A percentile compares a stretch with the other conserved stretches of the same genome.
Evolutionary conservation across 1,284 basidiomycete genomes (phyloP).

Genomic region (Leccinum holopus): DNA sequence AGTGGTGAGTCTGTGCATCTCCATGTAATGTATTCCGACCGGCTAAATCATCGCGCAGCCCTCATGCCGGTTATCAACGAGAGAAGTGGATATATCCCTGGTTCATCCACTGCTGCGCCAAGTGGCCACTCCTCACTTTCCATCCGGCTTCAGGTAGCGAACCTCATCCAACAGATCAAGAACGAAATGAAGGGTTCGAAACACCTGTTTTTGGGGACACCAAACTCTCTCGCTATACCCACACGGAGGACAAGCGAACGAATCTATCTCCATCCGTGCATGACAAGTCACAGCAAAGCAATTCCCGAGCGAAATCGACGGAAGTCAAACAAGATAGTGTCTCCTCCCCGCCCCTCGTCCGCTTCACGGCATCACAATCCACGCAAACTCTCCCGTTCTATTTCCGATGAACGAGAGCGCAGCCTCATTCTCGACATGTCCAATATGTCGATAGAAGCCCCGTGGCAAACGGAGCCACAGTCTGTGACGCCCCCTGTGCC

Average conservation of each 20-base stretch:
- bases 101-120: slow-evolving; percentile 31
- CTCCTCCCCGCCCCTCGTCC: slow-evolving; percentile 28
- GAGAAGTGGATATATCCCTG: slow-evolving; percentile 12
- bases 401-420: slow-evolving; percentile 29
- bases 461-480: slow-evolving; percentile 30
- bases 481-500: slow-evolving; percentile 20
- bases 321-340: slow-evolving; percentile 24
- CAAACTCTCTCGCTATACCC: slow-evolving; percentile 47
- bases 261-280: slow-evolving; percentile 13
- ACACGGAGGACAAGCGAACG: slow-evolving; percentile 35
- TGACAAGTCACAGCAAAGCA: slow-evolving; percentile 26
- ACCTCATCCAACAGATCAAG: slow-evolving; percentile 82
- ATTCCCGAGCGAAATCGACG: slow-evolving; percentile 25
- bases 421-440: slow-evolving; percentile 32
- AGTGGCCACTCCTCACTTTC: slow-evolving; percentile 56
- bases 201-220: slow-evolving; percentile 64
- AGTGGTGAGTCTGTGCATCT: slow-evolving; percentile 18
- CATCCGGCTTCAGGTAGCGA: slow-evolving; percentile 73
- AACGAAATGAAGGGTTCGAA: slow-evolving; percentile 69
- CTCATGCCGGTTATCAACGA: slow-evolving; percentile 15
- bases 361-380: slow-evolving; percentile 29
- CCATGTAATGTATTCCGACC: slow-evolving; percentile 1
- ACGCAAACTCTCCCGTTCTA: slow-evolving; percentile 24
- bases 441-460: slow-evolving; percentile 37
- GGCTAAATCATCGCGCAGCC: slow-evolving; percentile 12